A percentile compares a stretch with the other conserved stretches of the same genome.
phyloP scores from a whole-genome alignment of 805 yeast species.

The Wickerhamiella sorbophila region DNA sequence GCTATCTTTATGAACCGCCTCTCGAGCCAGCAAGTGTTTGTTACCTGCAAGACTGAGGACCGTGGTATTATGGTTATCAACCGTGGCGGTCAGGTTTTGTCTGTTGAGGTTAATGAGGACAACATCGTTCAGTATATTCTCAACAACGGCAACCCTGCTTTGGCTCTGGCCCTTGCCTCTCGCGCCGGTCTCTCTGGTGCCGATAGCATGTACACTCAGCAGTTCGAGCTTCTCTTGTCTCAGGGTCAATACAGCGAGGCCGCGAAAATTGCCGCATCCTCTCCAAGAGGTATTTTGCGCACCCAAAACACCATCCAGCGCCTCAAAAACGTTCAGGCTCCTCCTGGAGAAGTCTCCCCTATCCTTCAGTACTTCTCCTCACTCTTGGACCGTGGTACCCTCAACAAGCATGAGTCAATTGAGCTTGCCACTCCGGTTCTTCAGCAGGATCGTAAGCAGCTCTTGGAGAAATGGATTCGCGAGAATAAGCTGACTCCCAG shows the following conservation, averaged over 20 bases:
- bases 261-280: constrained; percentile 92
- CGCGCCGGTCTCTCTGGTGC: constrained; percentile 98
- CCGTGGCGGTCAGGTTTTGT: constrained; percentile 87
- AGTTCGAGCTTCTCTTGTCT: constrained; percentile 70
- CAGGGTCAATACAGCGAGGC: constrained; percentile 85
- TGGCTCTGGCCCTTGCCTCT: constrained; percentile 79
- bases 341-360: constrained; percentile 92
- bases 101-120: constrained; percentile 75
- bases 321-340: constrained; percentile 77
- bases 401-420: constrained; percentile 83
- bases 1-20: constrained; percentile 92
- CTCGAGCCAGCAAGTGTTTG: constrained; percentile 88
- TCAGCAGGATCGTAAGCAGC: constrained; percentile 85
- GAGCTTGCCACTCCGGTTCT: constrained; percentile 92
- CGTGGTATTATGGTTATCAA: constrained; percentile 86
- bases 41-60: constrained; percentile 67
- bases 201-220: constrained; percentile 78
- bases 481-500: constrained; percentile 88
- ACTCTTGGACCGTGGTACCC: constrained; percentile 78
- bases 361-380: constrained; percentile 85
- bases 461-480: constrained; percentile 90
- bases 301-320: constrained; percentile 89
- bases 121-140: constrained; percentile 82
- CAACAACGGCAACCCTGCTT: constrained; percentile 68
- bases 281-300: constrained; percentile 65